Percentiles rank a stretch among this genome's conserved stretches.
phyloP scores from a whole-genome alignment of 2,329 filamentous ascomycete species.

The Huntiella savannae region DNA sequence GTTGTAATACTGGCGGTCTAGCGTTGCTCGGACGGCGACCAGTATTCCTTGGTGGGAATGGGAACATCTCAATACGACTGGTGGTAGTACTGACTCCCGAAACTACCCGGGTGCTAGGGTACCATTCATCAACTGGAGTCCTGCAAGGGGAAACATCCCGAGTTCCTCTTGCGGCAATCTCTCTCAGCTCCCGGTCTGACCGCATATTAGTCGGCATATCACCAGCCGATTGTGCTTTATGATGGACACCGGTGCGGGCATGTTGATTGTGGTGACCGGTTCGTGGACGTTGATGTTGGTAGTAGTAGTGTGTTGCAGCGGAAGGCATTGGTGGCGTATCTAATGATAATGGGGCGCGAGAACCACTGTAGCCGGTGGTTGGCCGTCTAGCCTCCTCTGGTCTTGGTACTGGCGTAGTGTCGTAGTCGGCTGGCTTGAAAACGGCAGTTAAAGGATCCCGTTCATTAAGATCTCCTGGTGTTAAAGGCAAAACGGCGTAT shows the following conservation, averaged over 20 bases:
- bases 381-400: background rate
- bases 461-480: conserved; percentile 7
- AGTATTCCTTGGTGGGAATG: background rate
- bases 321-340: background rate
- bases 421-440: conserved; percentile 2
- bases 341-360: background rate
- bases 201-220: background rate
- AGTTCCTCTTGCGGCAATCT: background rate
- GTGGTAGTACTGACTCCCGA: too few relatives aligned
- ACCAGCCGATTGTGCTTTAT: background rate
- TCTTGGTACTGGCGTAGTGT: background rate
- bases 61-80: background rate
- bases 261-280: background rate
- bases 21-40: background rate
- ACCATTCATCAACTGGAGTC: too few relatives aligned
- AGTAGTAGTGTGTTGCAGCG: background rate
- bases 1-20: too few relatives aligned
- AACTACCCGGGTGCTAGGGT: too few relatives aligned
- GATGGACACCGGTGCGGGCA: background rate
- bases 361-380: background rate
- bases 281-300: background rate
- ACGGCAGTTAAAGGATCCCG: conserved; percentile 7
- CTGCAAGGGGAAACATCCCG: too few relatives aligned
- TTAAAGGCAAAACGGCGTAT: conserved; percentile 6
- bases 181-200: background rate